These are phyloP conservation scores for Eimeria maxima DNA, from an alignment of 169 alveolate species.

Conservation along the genomic window DNA sequence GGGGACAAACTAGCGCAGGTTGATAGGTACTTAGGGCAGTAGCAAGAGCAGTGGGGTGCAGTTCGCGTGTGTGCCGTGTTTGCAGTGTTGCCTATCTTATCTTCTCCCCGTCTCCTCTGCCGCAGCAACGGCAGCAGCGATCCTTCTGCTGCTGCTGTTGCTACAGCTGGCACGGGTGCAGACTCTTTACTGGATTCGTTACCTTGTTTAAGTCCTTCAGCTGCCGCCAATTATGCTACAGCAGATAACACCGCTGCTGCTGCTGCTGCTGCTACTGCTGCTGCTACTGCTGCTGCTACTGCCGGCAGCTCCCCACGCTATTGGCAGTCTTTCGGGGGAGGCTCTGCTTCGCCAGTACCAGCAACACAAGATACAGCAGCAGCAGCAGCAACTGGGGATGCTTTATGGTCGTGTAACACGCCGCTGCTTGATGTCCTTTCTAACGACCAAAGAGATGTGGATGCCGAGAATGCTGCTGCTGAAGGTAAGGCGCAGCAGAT, in stretches of 20 bases:
- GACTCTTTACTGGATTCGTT: neutral
- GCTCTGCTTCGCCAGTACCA: neutral
- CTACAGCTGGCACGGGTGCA: neutral
- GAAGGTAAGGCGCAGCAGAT: neutral
- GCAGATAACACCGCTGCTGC: neutral
- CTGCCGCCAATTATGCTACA: neutral
- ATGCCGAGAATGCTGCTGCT: neutral
- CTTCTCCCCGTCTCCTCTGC: neutral
- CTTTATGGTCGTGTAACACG: neutral
- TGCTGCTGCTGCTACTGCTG: neutral
- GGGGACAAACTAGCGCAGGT: too few species aligned
- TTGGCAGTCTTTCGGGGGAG: neutral
- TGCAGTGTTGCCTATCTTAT: neutral
- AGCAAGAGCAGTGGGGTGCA: neutral
- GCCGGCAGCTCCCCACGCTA: neutral
- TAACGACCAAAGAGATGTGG: neutral
- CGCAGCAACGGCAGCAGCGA: slow-evolving; percentile 31
- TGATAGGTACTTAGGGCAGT: too few species aligned
- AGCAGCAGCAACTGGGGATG: slow-evolving; percentile 18
- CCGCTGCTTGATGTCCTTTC: neutral
- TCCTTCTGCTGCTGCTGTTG: slow-evolving; percentile 29
- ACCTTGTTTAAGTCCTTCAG: neutral
- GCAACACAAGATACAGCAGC: slow-evolving; percentile 22
- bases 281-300: neutral
- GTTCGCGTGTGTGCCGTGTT: neutral